Evolutionary conservation across 2,329 filamentous ascomycete genomes (phyloP).

Genomic region (Clarireedia hainanense): DNA sequence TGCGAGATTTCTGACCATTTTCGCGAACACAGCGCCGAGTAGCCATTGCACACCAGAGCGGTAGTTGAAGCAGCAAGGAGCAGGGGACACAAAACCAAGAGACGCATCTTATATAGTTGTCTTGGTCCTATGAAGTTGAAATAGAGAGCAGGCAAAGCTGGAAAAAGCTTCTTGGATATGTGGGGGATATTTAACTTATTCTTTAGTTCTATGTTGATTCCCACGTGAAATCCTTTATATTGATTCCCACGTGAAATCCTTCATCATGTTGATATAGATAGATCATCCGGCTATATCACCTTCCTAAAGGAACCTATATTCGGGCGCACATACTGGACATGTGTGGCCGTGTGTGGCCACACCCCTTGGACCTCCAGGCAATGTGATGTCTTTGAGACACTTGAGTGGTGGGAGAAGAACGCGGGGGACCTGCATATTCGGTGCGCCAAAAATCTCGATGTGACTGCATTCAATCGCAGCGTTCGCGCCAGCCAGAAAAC

Average conservation of each 20-base stretch:
- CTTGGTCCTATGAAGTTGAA: neutral
- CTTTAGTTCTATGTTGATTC: no score
- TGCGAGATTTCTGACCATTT: slow-evolving; percentile 71
- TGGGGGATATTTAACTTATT: no score
- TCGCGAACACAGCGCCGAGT: slow-evolving; percentile 60
- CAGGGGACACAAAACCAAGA: neutral
- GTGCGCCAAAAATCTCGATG: no score
- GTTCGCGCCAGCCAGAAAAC: no score
- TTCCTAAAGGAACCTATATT: no score
- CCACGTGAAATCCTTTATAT: no score
- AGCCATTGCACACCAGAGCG: slow-evolving; percentile 52
- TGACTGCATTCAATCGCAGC: no score
- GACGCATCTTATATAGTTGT: neutral
- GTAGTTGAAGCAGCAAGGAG: neutral
- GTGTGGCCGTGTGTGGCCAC: neutral
- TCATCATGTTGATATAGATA: no score
- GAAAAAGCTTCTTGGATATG: neutral
- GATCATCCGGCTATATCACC: no score
- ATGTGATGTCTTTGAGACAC: neutral
- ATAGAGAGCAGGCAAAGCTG: neutral
- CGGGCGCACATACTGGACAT: no score
- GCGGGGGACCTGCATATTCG: no score
- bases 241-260: no score
- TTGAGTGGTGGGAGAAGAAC: neutral
- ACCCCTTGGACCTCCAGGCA: neutral